These are phyloP conservation scores for Mariannaea elegans DNA, from an alignment of 2,329 filamentous ascomycete genomes.

Conservation along the genomic window DNA sequence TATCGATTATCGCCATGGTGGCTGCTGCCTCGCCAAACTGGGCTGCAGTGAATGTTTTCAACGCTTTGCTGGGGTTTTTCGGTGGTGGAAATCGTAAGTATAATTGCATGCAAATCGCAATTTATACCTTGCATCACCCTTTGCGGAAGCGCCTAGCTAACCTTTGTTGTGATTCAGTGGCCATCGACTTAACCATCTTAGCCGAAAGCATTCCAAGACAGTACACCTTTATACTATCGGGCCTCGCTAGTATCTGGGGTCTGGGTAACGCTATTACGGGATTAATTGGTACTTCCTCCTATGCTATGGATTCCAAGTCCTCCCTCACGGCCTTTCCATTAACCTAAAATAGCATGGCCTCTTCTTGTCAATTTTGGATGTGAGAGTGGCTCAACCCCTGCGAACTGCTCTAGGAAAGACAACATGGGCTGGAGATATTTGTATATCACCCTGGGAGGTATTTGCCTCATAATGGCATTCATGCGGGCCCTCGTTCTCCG, in stretches of 20 bases:
- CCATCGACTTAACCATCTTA: conserved; percentile 32
- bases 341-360: conserved; percentile 25
- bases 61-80: conserved; percentile 26
- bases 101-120: background rate
- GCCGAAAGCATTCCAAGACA: conserved; percentile 29
- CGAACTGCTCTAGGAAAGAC: conserved; percentile 44
- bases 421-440: conserved; percentile 57
- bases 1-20: conserved; percentile 23
- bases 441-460: conserved; percentile 49
- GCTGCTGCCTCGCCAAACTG: conserved; percentile 29
- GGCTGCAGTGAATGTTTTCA: conserved; percentile 26
- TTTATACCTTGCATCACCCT: background rate
- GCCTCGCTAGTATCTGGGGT: conserved; percentile 30
- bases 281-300: conserved; percentile 25
- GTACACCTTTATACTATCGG: conserved; percentile 28
- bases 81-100: conserved; percentile 30
- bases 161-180: conserved; percentile 10
- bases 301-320: background rate
- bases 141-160: background rate
- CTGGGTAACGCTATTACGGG: conserved; percentile 29
- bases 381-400: conserved; percentile 26
- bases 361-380: conserved; percentile 32
- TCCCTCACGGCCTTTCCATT: background rate
- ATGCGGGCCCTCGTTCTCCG: conserved; percentile 52
- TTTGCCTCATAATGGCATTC: conserved; percentile 49